Evolutionary conservation across 768 basidiomycete genomes (phyloP).

Genomic region (Phanerochaete carnosa): DNA sequence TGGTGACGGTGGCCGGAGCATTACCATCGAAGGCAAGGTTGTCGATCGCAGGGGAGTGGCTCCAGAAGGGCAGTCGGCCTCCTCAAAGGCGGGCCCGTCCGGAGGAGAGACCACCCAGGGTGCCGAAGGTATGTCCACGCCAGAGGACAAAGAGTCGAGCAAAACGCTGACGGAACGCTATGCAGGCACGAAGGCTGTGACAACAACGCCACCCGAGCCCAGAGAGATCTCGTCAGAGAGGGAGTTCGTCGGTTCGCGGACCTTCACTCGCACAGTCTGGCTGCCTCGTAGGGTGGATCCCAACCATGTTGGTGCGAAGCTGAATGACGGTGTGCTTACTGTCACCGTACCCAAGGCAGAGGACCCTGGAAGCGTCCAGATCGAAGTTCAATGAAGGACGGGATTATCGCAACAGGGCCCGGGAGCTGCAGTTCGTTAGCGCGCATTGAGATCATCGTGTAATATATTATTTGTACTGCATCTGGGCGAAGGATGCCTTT

Average conservation of each 20-base stretch:
- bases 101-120: slow-evolving; percentile 21
- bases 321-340: slow-evolving; percentile 68
- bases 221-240: slow-evolving; percentile 60
- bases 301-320: slow-evolving; percentile 55
- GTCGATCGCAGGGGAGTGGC: slow-evolving; percentile 23
- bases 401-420: too few species aligned
- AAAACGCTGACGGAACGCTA: slow-evolving; percentile 12
- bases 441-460: too few species aligned
- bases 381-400: slow-evolving; percentile 35
- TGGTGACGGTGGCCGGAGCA: slow-evolving; percentile 64
- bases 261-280: slow-evolving; percentile 71
- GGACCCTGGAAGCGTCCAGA: slow-evolving; percentile 51
- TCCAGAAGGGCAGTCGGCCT: not conserved
- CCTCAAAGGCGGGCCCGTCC: slow-evolving; percentile 12
- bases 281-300: slow-evolving; percentile 62
- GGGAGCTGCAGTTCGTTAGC: too few species aligned
- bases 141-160: not conserved
- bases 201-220: slow-evolving; percentile 22
- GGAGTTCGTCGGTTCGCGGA: slow-evolving; percentile 47
- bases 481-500: too few species aligned
- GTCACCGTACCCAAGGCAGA: slow-evolving; percentile 58
- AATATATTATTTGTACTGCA: too few species aligned
- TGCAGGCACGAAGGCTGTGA: slow-evolving; percentile 18
- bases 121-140: slow-evolving; percentile 16
- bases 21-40: slow-evolving; percentile 70